These are phyloP conservation scores for Melanomma pulvis-pyrius DNA, from an alignment of 495 filamentous ascomycete genomes.

Conservation along the genomic window DNA sequence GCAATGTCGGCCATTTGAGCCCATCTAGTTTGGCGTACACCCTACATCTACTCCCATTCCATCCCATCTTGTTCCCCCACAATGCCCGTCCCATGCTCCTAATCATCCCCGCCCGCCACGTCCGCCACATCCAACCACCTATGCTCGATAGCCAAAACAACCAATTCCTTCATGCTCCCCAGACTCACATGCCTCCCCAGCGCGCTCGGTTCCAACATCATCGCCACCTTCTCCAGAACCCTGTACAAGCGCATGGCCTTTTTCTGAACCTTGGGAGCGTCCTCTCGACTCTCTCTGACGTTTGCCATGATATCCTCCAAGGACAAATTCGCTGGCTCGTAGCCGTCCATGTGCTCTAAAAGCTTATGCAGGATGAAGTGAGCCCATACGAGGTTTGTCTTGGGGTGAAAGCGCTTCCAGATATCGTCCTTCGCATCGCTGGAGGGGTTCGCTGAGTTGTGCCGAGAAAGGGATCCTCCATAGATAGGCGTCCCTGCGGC, in stretches of 20 bases:
- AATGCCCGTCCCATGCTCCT: too few relatives aligned
- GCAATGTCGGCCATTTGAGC: too few relatives aligned
- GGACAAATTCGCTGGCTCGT: not conserved
- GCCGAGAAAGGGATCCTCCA: not conserved
- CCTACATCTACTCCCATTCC: too few relatives aligned
- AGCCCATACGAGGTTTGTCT: constrained; percentile 48
- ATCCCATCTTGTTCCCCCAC: too few relatives aligned
- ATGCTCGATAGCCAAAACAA: constrained; percentile 41
- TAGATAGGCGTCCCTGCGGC: too few relatives aligned
- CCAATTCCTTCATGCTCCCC: constrained; percentile 39
- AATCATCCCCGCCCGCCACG: constrained; percentile 17
- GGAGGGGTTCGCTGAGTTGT: not conserved
- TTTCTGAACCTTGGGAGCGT: constrained; percentile 24
- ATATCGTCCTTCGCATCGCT: constrained; percentile 1
- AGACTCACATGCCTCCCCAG: constrained; percentile 24
- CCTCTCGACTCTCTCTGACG: constrained; percentile 1
- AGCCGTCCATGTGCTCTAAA: constrained; percentile 28
- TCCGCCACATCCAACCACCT: constrained; percentile 43
- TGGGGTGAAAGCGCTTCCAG: constrained; percentile 44
- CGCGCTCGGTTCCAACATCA: constrained; percentile 36
- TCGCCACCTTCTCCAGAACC: constrained; percentile 31
- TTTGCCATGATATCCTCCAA: not conserved
- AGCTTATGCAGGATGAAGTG: constrained; percentile 45
- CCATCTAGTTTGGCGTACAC: too few relatives aligned
- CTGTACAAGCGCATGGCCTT: constrained; percentile 39